Evolutionary conservation across 331 rosid species (phyloP).

Genomic region (Phaseolus coccineus): DNA sequence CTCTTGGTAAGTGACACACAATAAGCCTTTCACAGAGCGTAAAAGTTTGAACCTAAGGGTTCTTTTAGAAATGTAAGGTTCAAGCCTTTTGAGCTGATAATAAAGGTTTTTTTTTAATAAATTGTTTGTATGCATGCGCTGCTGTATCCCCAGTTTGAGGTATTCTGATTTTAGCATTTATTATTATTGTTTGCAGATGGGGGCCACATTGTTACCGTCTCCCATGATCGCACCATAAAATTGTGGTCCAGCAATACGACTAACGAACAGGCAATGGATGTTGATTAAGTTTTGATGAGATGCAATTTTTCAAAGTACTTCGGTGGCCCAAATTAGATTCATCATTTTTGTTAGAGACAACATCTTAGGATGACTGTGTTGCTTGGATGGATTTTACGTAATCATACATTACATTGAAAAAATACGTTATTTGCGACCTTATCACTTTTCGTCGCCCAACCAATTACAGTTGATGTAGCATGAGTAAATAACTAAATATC

Average conservation of each 20-base stretch:
- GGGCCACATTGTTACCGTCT: constrained; percentile 74
- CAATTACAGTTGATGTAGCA: constrained; percentile 13
- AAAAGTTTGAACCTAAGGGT: not conserved
- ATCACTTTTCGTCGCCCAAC: not conserved
- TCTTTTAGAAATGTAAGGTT: not conserved
- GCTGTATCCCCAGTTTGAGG: not conserved
- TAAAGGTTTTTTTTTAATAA: not conserved
- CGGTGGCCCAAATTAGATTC: constrained; percentile 18
- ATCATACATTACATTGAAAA: not conserved
- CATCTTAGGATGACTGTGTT: constrained; percentile 1
- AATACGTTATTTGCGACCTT: not conserved
- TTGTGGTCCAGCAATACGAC: constrained; percentile 70
- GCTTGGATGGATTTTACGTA: constrained; percentile 16
- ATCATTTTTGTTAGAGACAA: constrained; percentile 34
- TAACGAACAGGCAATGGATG: constrained; percentile 71
- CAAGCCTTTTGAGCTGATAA: not conserved
- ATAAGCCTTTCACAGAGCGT: not conserved
- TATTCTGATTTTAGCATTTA: constrained; percentile 40
- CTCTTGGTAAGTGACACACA: too few relatives aligned
- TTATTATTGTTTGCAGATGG: constrained; percentile 68
- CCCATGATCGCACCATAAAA: constrained; percentile 90
- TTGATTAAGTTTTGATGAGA: constrained; percentile 52
- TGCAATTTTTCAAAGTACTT: constrained; percentile 36
- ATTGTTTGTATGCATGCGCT: not conserved
- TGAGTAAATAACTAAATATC: not conserved